These are phyloP conservation scores for Nepenthes mirabilis DNA, from an alignment of 148 eudicot species.

Conservation along the genomic window DNA sequence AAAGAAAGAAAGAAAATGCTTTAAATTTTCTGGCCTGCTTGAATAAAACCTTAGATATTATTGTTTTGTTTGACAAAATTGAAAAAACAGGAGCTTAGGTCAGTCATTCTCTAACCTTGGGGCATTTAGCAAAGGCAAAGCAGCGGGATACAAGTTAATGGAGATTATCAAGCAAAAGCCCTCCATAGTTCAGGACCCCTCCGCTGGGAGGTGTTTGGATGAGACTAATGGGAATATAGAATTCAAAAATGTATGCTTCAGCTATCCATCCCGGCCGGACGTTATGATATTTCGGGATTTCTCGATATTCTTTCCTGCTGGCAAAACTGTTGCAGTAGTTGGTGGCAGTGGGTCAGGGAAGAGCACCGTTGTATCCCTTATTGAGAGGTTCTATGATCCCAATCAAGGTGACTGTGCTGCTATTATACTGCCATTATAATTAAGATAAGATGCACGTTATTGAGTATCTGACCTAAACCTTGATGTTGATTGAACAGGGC, in stretches of 20 bases:
- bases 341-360: slow-evolving; percentile 99
- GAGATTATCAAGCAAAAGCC: slow-evolving; percentile 95
- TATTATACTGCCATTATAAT: background rate
- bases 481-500: slow-evolving; percentile 30
- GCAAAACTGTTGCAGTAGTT: slow-evolving; percentile 93
- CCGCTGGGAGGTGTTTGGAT: slow-evolving; percentile 57
- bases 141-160: slow-evolving; percentile 95
- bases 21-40: background rate
- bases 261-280: slow-evolving; percentile 97
- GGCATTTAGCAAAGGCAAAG: slow-evolving; percentile 98
- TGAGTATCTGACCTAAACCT: background rate
- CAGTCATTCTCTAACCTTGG: slow-evolving; percentile 98
- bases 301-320: slow-evolving; percentile 94
- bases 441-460: background rate
- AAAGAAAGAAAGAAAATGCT: too few relatives aligned
- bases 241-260: slow-evolving; percentile 78
- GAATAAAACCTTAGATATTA: background rate
- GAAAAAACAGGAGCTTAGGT: slow-evolving; percentile 77
- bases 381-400: slow-evolving; percentile 97
- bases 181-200: slow-evolving; percentile 50
- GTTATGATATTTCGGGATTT: slow-evolving; percentile 83
- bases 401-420: slow-evolving; percentile 42
- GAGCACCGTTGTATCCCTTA: slow-evolving; percentile 92
- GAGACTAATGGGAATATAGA: slow-evolving; percentile 84
- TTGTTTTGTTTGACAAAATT: background rate